Conservation (phyloP, 2,329 filamentous ascomycete genomes). For the Teratosphaeria zuluensis region DNA sequence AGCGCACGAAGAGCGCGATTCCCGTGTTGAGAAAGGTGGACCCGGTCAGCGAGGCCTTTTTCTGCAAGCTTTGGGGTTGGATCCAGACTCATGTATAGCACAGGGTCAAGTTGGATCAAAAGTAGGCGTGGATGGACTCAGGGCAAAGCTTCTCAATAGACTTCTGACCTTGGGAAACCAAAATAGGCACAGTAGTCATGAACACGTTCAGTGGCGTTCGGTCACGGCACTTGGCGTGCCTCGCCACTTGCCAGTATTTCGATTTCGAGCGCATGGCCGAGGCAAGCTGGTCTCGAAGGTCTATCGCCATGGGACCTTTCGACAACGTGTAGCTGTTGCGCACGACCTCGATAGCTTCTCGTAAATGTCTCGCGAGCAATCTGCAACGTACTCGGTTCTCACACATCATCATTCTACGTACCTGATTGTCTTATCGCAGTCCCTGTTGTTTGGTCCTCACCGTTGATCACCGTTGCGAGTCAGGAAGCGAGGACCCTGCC, state of each 20-base stretch:
- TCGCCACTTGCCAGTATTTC: background rate
- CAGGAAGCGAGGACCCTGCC: background rate
- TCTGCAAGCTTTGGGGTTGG: slow-evolving; percentile 36
- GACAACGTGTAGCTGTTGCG: too few relatives aligned
- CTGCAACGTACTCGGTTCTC: background rate
- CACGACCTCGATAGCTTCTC: too few relatives aligned
- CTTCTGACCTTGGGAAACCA: background rate
- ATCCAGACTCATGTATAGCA: slow-evolving; percentile 19
- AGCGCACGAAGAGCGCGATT: slow-evolving; percentile 25
- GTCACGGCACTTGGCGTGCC: background rate
- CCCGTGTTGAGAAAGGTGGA: slow-evolving; percentile 27
- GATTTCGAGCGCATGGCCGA: background rate
- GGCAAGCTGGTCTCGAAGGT: background rate
- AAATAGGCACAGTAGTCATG: background rate
- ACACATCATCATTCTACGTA: background rate
- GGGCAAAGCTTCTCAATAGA: background rate
- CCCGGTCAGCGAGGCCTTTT: slow-evolving; percentile 35
- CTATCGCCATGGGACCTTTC: background rate
- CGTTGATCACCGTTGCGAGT: background rate
- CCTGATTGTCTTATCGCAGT: background rate
- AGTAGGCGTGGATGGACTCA: background rate
- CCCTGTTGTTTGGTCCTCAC: background rate
- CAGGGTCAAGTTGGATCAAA: background rate
- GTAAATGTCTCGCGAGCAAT: too few relatives aligned
- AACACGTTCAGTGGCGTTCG: background rate